Conservation (phyloP, 805 yeast genomes). For the Starmera quercuum region DNA sequence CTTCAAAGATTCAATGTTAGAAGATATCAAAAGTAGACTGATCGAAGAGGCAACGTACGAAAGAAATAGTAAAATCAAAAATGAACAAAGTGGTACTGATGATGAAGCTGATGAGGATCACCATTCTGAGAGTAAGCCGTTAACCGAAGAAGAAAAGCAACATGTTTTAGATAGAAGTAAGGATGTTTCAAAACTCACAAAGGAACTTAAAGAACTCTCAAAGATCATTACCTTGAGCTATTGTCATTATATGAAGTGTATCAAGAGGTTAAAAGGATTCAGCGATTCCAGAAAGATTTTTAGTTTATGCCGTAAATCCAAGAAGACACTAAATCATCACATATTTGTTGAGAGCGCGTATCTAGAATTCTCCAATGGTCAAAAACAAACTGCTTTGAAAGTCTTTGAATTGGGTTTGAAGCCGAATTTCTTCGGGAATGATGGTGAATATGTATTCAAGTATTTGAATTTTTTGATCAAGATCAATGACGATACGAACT, state of each 20-base stretch:
- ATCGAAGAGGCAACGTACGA: conserved; percentile 6
- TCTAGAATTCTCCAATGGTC: conserved; percentile 66
- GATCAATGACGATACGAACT: conserved; percentile 59
- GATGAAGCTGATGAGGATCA: conserved; percentile 9
- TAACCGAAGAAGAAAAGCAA: conserved; percentile 12
- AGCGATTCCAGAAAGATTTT: conserved; percentile 70
- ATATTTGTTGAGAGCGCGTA: conserved; percentile 76
- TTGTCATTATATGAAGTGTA: conserved; percentile 60
- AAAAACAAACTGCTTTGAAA: conserved; percentile 60
- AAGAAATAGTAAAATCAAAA: conserved; percentile 1
- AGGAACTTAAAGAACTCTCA: conserved; percentile 16
- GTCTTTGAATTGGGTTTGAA: conserved; percentile 77
- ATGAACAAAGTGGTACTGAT: conserved; percentile 5
- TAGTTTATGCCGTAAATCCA: conserved; percentile 56
- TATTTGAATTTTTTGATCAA: conserved; percentile 69
- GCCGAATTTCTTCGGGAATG: conserved; percentile 32
- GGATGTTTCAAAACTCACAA: conserved; percentile 8
- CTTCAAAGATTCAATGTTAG: too few relatives aligned
- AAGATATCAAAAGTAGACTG: too few relatives aligned
- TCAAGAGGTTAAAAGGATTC: conserved; percentile 60
- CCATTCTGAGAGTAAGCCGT: conserved; percentile 7
- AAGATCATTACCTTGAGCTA: conserved; percentile 56
- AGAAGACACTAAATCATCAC: conserved; percentile 53
- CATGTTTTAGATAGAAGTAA: conserved; percentile 8
- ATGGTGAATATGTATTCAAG: conserved; percentile 55